Conservation (phyloP, 2,329 filamentous ascomycete genomes). For the Lasiodiplodia citricola region DNA sequence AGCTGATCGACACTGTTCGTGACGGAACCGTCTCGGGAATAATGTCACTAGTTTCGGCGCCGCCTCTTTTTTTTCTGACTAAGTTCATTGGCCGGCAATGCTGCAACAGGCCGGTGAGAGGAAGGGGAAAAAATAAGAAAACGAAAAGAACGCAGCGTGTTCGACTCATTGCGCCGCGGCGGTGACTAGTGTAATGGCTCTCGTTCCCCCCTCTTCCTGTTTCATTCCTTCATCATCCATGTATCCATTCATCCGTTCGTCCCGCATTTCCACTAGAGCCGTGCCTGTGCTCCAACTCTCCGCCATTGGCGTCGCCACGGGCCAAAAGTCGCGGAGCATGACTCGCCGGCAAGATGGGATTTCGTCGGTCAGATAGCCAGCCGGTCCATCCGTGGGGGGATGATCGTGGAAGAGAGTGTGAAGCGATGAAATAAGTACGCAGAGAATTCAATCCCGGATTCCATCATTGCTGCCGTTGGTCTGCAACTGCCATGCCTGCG, state of each 20-base stretch:
- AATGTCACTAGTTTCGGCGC: not conserved
- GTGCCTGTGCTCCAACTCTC: no score
- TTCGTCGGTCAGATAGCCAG: no score
- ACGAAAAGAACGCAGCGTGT: not conserved
- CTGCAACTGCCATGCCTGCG: no score
- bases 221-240: not conserved
- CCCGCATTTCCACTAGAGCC: not conserved
- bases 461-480: no score
- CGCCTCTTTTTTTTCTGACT: not conserved
- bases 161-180: not conserved
- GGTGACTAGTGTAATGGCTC: not conserved
- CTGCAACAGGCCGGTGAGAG: not conserved
- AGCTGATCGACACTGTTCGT: not conserved
- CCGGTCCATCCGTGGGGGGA: no score
- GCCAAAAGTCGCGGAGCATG: no score
- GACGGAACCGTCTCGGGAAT: not conserved
- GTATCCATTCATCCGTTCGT: not conserved
- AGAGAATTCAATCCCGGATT: no score
- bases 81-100: not conserved
- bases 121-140: not conserved
- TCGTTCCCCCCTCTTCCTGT: not conserved
- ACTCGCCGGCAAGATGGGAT: no score
- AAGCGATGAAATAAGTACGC: no score
- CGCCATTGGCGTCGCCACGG: no score
- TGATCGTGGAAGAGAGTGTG: no score